Conservation (phyloP, 225 moss, liverwort and hornwort genomes). For the Bryoerythrophyllum caledonicum region DNA sequence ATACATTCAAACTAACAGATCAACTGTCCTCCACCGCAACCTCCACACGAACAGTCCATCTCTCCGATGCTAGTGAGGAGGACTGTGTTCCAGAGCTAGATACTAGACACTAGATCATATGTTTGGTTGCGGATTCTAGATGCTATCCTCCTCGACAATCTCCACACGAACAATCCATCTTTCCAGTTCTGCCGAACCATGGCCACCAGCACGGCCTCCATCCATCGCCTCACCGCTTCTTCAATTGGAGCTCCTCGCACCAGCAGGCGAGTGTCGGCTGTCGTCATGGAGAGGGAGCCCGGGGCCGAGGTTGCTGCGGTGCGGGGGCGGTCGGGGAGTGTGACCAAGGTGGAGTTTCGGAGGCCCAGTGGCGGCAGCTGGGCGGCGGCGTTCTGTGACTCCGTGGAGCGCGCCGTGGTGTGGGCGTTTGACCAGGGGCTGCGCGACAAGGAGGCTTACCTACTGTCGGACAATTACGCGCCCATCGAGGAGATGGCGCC, state of each 20-base stretch:
- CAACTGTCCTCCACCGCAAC: too few relatives aligned
- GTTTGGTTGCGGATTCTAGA: too few relatives aligned
- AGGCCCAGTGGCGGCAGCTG: not conserved
- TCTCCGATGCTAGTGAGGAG: too few relatives aligned
- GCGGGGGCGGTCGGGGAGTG: not conserved
- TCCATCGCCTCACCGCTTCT: not conserved
- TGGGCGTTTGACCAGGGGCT: conserved; percentile 23
- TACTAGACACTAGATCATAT: too few relatives aligned
- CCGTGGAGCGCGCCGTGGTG: conserved; percentile 26
- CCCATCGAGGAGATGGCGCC: conserved; percentile 27
- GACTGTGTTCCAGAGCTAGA: too few relatives aligned
- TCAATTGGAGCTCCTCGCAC: not conserved
- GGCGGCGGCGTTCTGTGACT: conserved; percentile 28
- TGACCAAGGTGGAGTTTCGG: not conserved
- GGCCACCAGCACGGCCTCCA: not conserved
- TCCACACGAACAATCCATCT: too few relatives aligned
- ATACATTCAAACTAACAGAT: too few relatives aligned
- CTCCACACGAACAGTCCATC: too few relatives aligned
- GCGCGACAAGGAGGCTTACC: not conserved
- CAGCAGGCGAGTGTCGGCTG: not conserved
- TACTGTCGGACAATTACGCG: conserved; percentile 26
- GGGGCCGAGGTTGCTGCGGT: too few relatives aligned
- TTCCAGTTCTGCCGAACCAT: too few relatives aligned
- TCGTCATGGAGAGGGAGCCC: not conserved
- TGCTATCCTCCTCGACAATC: too few relatives aligned